Conservation (phyloP, 2,329 filamentous ascomycete species). For the Sphaerulina musiva region DNA sequence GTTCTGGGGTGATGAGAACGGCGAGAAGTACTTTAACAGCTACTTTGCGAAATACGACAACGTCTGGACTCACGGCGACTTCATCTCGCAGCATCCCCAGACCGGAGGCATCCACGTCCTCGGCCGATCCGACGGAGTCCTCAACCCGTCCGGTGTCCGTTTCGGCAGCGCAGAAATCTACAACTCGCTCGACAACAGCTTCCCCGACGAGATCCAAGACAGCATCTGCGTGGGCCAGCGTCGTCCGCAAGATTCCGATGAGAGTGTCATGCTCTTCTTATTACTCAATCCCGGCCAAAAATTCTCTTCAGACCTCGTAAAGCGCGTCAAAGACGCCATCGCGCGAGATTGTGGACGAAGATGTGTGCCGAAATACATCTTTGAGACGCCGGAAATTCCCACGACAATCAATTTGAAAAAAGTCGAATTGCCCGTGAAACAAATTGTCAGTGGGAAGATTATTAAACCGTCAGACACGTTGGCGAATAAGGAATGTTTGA, state of each 20-base stretch:
- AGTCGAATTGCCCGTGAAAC: conserved; percentile 76
- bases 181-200: conserved; percentile 61
- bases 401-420: conserved; percentile 81
- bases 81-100: conserved; percentile 61
- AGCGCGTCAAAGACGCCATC: conserved; percentile 59
- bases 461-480: conserved; percentile 72
- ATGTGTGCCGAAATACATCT: conserved; percentile 72
- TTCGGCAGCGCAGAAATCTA: conserved; percentile 81
- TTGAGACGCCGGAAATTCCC: conserved; percentile 76
- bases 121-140: conserved; percentile 67
- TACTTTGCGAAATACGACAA: conserved; percentile 46
- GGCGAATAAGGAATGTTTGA: conserved; percentile 66
- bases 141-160: conserved; percentile 71
- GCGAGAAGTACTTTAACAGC: conserved; percentile 41
- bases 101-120: conserved; percentile 62
- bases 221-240: conserved; percentile 76
- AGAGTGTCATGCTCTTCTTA: conserved; percentile 55
- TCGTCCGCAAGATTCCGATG: conserved; percentile 53
- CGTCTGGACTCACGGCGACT: conserved; percentile 80
- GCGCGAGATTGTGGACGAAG: conserved; percentile 60
- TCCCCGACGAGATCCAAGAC: conserved; percentile 58
- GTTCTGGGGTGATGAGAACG: conserved; percentile 42
- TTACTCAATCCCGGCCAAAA: conserved; percentile 53
- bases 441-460: conserved; percentile 68
- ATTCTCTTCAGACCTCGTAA: conserved; percentile 52